Evolutionary conservation across 1,139 yeast species (phyloP), one percentile per base, ranked within the genome.

Genomic region (Candida tetrigidarum): DNA sequence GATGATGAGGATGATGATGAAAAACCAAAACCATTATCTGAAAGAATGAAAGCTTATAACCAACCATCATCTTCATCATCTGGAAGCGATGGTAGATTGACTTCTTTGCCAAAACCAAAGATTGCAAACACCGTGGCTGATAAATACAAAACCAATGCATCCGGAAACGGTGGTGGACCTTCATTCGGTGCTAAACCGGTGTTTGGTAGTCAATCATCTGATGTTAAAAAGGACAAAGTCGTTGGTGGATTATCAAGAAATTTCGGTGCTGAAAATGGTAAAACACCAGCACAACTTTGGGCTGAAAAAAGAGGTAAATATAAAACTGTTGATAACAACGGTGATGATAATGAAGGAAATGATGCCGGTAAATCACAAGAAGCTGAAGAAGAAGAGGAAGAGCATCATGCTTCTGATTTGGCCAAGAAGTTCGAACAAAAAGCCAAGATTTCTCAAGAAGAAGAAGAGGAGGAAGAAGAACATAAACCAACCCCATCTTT

Each of bases 261-360:
- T 61, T 86, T 82, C 63, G 96, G 82, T 49, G 73, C 88, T 42
- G 80, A 79, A 52, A 81, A 78, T 47, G 97, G 96, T 49, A 88
- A 89, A 67, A 87, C 96, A 3, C 97, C 98, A 25, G 97, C 97
- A 29, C 97, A 91, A 66, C 61, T 88, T 30, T 91, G 97, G 97
- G 97, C 97, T 16, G 97, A 89, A 64, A 89, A 84, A 73, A 84
- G 85, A 63, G 93, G 88, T 41, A 77, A 81, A 56, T 80, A 71
- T 56, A 78, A 73, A 56, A 71, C 73, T 32, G 81, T 76, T 38
- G 53, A 68, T 19, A 53, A 57, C 20, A 60, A 55, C 1, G 64
- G 57, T 12, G 64, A 62, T 41, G 61, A 68, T 19, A 53, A 57
- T 22, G 60, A 55, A 1, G 64, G 57, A n/a, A 64, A 62, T 41